Base-by-base conservation (phyloP, 2,329 filamentous ascomycete species). In the Metarhizium rileyi region DNA sequence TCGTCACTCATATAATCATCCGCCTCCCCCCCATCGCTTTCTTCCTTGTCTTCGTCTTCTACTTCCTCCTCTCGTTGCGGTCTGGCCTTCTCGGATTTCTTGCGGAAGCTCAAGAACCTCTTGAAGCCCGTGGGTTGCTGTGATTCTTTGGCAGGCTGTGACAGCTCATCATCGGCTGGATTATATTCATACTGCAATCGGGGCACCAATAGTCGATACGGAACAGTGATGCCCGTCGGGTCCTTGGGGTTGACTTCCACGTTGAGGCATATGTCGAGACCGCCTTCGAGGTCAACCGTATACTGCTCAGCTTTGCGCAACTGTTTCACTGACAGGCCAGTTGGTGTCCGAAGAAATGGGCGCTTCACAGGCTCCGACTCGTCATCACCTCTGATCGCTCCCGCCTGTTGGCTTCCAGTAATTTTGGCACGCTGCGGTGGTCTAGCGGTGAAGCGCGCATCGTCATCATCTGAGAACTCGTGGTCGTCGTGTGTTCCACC, bases 181-280 rank as follows among this genome's bases (percentile, higher is more conserved):
- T 68, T 63, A 52, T 78, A 75, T 47, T 78, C 74, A 50, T 83
- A 83, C 66, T 75, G 77, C 47, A 98, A 70, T 48, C 82, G 81
- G 10, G 94, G 93, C 5, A 98, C 84, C 2, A 97, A 76, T 5
- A 98, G 70, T 36, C 89, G 77, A 65, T 98, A 98, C 8, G 90
- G 88, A 46, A 82, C 80, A 0, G 93, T 98, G 55, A 88, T 89
- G 14, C 93, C 94, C 0, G 86, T 78, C 1, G 93, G 91, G 59
- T 98, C 90, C 54, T 81, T 82, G 42, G 87, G 79, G 59, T 85
- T 90, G 53, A 96, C 81, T 68, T 98, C 93, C 54, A 95, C 82
- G 59, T 96, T 95, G 41, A 98, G 69, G 46, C 82, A 86, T 33
- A 98, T 84, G 56, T 96, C 90, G 9, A 98, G 72, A 0, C 89